These are phyloP conservation scores for Scedosporium aurantiacum DNA, from an alignment of 2,329 filamentous ascomycete genomes.

Conservation along the genomic window DNA sequence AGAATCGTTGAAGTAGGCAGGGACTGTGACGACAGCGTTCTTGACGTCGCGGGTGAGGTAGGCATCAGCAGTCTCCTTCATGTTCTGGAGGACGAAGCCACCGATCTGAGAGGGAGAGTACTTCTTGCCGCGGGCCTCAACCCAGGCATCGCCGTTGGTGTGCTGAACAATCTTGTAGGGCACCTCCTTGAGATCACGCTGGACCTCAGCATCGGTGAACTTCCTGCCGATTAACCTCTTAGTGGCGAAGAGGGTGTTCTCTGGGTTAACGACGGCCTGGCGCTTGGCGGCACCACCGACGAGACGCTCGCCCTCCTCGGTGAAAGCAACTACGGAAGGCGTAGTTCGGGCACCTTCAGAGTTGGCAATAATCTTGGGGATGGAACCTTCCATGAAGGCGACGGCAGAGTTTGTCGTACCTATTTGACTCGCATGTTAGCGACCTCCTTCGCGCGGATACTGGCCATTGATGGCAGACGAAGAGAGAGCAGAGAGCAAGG, in stretches of 20 bases:
- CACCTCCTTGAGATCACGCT: conserved; percentile 94
- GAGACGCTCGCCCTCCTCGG: conserved; percentile 88
- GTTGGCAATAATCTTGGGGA: conserved; percentile 95
- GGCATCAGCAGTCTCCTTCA: conserved; percentile 96
- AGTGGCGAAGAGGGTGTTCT: conserved; percentile 96
- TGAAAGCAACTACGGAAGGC: conserved; percentile 89
- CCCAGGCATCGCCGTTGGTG: conserved; percentile 93
- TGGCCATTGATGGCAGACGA: not conserved
- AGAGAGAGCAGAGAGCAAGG: too few relatives aligned
- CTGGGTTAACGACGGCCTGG: conserved; percentile 95
- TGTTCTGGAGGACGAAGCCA: conserved; percentile 93
- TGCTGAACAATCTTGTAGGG: conserved; percentile 98
- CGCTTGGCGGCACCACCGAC: conserved; percentile 97
- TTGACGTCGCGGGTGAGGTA: conserved; percentile 85
- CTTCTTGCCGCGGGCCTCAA: conserved; percentile 83
- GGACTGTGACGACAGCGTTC: conserved; percentile 94
- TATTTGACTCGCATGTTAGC: conserved; percentile 18
- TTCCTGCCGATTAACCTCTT: conserved; percentile 98
- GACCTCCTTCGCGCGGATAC: not conserved
- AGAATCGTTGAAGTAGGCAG: conserved; percentile 97
- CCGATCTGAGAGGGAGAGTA: conserved; percentile 98
- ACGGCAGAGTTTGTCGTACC: conserved; percentile 96
- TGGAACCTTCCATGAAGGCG: conserved; percentile 94
- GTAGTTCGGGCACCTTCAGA: conserved; percentile 87
- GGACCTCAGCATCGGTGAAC: conserved; percentile 86